Percentiles rank a stretch among this genome's conserved stretches.
phyloP scores from a whole-genome alignment of 164 flowering plant genomes.

The Stephania cephalantha region DNA sequence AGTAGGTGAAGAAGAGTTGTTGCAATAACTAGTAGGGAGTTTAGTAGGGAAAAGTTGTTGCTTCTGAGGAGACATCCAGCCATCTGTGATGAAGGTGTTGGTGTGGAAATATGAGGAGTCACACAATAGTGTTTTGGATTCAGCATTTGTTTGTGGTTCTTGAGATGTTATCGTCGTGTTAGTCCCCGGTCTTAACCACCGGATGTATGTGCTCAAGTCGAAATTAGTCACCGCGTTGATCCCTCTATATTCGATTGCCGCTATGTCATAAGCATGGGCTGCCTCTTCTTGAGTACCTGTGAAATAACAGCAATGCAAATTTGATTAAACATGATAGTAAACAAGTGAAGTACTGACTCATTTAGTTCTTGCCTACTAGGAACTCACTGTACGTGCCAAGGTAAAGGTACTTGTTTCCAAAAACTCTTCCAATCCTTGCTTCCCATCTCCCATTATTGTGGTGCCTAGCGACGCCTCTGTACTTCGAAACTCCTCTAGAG shows the following conservation, averaged over 20 bases:
- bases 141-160: slow-evolving; percentile 20
- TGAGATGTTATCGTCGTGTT: slow-evolving; percentile 20
- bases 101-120: slow-evolving; percentile 14
- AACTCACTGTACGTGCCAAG: slow-evolving; percentile 56
- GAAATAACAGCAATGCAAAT: background rate
- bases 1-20: slow-evolving; percentile 39
- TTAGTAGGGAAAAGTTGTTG: slow-evolving; percentile 23
- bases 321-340: background rate
- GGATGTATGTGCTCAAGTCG: slow-evolving; percentile 55
- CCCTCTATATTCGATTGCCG: slow-evolving; percentile 69
- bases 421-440: slow-evolving; percentile 69
- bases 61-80: slow-evolving; percentile 16
- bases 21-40: slow-evolving; percentile 19
- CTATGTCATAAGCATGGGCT: slow-evolving; percentile 66
- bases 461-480: slow-evolving; percentile 66
- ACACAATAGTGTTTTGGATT: slow-evolving; percentile 4
- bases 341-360: background rate
- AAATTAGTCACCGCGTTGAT: slow-evolving; percentile 68
- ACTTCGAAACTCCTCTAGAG: slow-evolving; percentile 63
- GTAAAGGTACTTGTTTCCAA: slow-evolving; percentile 72
- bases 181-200: slow-evolving; percentile 55
- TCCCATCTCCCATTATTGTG: slow-evolving; percentile 81
- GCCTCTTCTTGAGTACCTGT: slow-evolving; percentile 80
- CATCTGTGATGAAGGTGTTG: slow-evolving; percentile 19
- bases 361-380: background rate